phyloP scores from a whole-genome alignment of 2,329 filamentous ascomycete species.

The Xylariaceae sp. region DNA sequence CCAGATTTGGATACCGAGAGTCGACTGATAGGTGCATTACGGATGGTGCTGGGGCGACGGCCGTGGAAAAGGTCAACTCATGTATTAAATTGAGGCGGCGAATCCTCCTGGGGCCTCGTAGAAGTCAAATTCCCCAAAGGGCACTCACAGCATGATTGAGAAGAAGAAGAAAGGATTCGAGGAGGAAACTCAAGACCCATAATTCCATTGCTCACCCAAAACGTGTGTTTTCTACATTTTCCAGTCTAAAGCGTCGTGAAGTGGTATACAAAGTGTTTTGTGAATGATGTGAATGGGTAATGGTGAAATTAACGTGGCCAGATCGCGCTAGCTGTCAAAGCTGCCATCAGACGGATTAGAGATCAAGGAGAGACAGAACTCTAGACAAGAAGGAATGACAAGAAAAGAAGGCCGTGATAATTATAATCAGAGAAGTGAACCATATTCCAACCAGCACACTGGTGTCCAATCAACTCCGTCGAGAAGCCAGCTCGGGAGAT shows the following conservation, averaged over 20 bases:
- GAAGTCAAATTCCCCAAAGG: no score
- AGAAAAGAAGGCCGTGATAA: background rate
- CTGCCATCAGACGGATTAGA: background rate
- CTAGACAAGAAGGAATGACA: background rate
- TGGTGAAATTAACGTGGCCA: background rate
- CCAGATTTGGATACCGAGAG: no score
- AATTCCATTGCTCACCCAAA: slow-evolving; percentile 15
- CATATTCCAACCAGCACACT: background rate
- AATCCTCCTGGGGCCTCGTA: no score
- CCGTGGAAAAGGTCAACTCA: no score
- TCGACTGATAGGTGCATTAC: no score
- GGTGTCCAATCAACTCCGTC: background rate
- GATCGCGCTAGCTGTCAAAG: background rate
- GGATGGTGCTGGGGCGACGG: no score
- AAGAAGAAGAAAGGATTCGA: background rate
- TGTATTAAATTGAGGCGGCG: no score
- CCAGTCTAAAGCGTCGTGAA: slow-evolving; percentile 6
- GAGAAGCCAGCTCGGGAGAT: no score
- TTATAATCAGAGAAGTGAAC: background rate
- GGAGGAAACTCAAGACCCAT: slow-evolving; percentile 2
- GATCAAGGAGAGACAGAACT: background rate
- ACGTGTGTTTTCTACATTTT: slow-evolving; percentile 16
- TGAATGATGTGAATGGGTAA: no score
- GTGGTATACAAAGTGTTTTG: background rate
- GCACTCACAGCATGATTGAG: no score